These are phyloP conservation scores for Leccinum imitatum DNA, from an alignment of 768 basidiomycete genomes.

Conservation along the genomic window DNA sequence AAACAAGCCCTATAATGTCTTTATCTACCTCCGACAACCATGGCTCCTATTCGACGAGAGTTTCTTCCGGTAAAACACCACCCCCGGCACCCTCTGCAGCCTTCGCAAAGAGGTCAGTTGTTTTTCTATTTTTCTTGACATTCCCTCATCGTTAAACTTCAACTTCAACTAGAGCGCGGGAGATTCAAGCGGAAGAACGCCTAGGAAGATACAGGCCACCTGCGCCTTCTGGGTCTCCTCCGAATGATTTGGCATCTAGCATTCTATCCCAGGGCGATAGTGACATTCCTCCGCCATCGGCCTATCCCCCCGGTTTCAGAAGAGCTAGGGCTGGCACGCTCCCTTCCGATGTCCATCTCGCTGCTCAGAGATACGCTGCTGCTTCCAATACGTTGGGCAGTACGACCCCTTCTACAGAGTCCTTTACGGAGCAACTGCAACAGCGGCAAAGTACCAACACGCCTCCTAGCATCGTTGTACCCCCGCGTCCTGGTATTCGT, in stretches of 20 bases:
- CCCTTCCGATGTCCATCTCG: conserved; percentile 91
- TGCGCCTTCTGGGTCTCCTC: conserved; percentile 68
- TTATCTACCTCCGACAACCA: conserved; percentile 83
- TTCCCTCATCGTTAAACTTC: conserved; percentile 18
- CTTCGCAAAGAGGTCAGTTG: conserved; percentile 75
- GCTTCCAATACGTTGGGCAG: conserved; percentile 56
- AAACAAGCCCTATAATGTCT: conserved; percentile 77
- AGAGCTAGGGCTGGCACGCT: conserved; percentile 97
- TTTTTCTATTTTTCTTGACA: conserved; percentile 16
- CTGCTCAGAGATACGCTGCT: conserved; percentile 77
- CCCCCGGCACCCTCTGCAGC: conserved; percentile 90
- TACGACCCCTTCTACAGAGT: conserved; percentile 49
- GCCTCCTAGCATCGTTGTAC: conserved; percentile 41
- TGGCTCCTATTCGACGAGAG: conserved; percentile 78
- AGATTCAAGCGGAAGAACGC: conserved; percentile 78
- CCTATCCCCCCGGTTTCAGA: conserved; percentile 84
- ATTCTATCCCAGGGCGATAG: conserved; percentile 58
- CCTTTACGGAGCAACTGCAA: conserved; percentile 47
- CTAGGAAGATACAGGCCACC: conserved; percentile 77
- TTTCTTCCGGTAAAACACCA: conserved; percentile 84
- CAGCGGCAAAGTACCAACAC: conserved; percentile 38
- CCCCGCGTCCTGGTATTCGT: conserved; percentile 65
- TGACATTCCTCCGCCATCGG: conserved; percentile 62
- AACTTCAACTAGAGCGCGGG: conserved; percentile 61
- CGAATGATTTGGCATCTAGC: conserved; percentile 63